These are phyloP conservation scores for Elongisporangium anandrum DNA, from an alignment of 352 stramenopile species.

Conservation along the genomic window DNA sequence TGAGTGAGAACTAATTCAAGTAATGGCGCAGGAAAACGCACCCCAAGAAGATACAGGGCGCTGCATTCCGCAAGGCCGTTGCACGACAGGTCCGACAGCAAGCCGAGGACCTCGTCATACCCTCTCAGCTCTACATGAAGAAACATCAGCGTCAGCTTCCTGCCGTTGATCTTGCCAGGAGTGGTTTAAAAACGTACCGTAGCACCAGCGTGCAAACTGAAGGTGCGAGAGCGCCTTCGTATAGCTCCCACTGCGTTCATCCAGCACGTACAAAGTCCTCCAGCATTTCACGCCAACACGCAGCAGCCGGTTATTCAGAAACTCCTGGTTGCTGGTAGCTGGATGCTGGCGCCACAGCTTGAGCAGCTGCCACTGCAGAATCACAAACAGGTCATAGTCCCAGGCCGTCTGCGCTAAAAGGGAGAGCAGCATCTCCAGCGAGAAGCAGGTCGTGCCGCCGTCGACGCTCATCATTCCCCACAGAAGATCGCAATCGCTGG, in stretches of 20 bases:
- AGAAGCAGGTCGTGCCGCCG: slow-evolving; percentile 36
- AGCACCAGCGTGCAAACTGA: slow-evolving; percentile 72
- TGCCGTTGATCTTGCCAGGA: not conserved
- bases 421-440: slow-evolving; percentile 33
- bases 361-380: slow-evolving; percentile 59
- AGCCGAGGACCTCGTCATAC: slow-evolving; percentile 15
- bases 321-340: not conserved
- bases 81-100: slow-evolving; percentile 10
- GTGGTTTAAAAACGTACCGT: slow-evolving; percentile 26
- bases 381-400: slow-evolving; percentile 73
- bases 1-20: not conserved
- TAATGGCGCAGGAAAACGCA: slow-evolving; percentile 10
- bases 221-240: slow-evolving; percentile 16
- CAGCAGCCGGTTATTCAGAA: slow-evolving; percentile 15
- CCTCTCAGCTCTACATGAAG: slow-evolving; percentile 33
- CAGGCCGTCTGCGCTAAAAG: slow-evolving; percentile 59
- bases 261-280: slow-evolving; percentile 51
- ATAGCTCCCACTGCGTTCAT: slow-evolving; percentile 17
- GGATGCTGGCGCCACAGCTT: slow-evolving; percentile 17
- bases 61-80: not conserved
- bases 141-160: not conserved
- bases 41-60: slow-evolving; percentile 46
- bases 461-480: slow-evolving; percentile 73
- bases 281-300: slow-evolving; percentile 32
- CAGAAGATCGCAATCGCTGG: slow-evolving; percentile 71